Evolutionary conservation across 352 stramenopile species (phyloP).

Genomic region (Elongisporangium anandrum): DNA sequence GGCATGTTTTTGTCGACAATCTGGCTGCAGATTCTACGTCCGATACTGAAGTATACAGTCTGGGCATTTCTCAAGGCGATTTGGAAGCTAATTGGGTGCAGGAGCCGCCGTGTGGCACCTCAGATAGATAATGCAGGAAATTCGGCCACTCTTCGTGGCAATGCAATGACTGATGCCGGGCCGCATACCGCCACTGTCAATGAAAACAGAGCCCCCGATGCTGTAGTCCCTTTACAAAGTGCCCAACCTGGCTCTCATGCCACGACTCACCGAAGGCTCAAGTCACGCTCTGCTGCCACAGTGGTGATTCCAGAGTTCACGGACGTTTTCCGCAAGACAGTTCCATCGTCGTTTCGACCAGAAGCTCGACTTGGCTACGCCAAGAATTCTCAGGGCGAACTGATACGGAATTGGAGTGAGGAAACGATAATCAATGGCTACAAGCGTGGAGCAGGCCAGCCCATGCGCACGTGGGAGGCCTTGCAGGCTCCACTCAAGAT

Average conservation of each 20-base stretch:
- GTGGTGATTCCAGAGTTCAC: conserved; percentile 67
- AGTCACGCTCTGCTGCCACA: not conserved
- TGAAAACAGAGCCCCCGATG: not conserved
- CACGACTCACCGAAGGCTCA: not conserved
- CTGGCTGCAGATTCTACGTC: conserved; percentile 40
- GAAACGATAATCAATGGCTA: conserved; percentile 43
- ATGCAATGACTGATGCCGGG: not conserved
- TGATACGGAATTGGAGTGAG: conserved; percentile 65
- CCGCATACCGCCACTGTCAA: not conserved
- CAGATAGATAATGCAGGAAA: not conserved
- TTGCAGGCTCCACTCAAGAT: conserved; percentile 64
- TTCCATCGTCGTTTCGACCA: conserved; percentile 28
- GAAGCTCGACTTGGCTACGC: conserved; percentile 60
- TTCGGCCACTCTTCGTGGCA: not conserved
- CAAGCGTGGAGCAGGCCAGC: conserved; percentile 26
- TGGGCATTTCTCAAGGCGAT: conserved; percentile 23
- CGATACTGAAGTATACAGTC: conserved; percentile 38
- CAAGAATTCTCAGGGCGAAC: conserved; percentile 35
- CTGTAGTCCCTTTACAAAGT: not conserved
- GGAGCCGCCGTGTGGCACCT: not conserved
- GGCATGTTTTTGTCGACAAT: conserved; percentile 59
- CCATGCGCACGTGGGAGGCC: conserved; percentile 71
- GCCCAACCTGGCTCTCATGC: not conserved
- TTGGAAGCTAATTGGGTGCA: conserved; percentile 19
- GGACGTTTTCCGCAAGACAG: conserved; percentile 59